Evolutionary conservation across 768 basidiomycete species (phyloP).

Genomic region (Hebeloma cylindrosporum): DNA sequence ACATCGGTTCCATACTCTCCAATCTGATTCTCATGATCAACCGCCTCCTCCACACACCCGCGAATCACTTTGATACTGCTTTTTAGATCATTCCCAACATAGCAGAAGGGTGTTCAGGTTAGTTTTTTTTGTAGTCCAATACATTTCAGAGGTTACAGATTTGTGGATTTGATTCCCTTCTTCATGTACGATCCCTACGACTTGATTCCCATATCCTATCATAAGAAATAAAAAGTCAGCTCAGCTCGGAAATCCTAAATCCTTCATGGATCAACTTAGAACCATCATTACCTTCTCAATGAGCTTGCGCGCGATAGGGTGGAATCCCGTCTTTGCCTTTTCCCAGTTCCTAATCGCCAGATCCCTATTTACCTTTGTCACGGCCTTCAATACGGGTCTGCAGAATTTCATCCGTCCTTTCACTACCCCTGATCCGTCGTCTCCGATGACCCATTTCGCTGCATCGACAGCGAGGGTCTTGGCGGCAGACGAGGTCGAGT

Average conservation of each 20-base stretch:
- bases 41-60: too few relatives aligned
- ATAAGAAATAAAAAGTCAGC: background rate
- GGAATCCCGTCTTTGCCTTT: conserved; percentile 54
- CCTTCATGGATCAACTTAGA: background rate
- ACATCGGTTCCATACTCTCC: too few relatives aligned
- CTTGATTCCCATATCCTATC: conserved; percentile 17
- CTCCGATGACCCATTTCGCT: conserved; percentile 67
- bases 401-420: conserved; percentile 89
- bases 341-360: conserved; percentile 55
- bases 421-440: conserved; percentile 57
- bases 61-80: too few relatives aligned
- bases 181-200: background rate
- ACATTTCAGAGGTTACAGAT: conserved; percentile 4
- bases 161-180: background rate
- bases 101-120: too few relatives aligned
- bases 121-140: too few relatives aligned
- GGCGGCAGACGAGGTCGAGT: conserved; percentile 48
- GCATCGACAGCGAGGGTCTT: conserved; percentile 52
- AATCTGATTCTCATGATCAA: too few relatives aligned
- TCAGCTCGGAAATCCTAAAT: background rate
- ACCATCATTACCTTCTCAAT: conserved; percentile 64
- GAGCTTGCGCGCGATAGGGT: conserved; percentile 72
- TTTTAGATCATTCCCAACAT: too few relatives aligned
- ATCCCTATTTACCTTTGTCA: conserved; percentile 48
- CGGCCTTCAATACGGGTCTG: conserved; percentile 60